Conservation (phyloP, 1,284 basidiomycete genomes). For the Psilocybe mexicana region DNA sequence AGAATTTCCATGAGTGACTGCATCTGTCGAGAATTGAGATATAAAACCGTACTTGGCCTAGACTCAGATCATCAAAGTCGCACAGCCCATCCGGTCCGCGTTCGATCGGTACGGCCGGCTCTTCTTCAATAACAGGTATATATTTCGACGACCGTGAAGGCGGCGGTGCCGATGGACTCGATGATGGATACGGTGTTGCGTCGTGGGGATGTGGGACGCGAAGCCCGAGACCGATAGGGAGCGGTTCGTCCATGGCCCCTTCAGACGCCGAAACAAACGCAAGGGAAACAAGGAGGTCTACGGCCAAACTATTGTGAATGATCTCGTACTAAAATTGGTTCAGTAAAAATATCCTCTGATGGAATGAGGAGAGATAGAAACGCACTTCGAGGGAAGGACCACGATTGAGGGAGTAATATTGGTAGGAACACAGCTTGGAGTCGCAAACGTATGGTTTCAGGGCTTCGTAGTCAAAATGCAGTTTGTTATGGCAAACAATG, state of each 20-base stretch:
- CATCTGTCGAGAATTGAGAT: neutral
- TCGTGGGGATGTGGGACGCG: conserved; percentile 39
- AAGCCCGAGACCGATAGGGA: conserved; percentile 59
- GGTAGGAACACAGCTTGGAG: conserved; percentile 59
- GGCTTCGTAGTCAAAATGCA: conserved; percentile 51
- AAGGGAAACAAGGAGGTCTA: conserved; percentile 64
- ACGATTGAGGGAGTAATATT: conserved; percentile 60
- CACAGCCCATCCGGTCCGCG: conserved; percentile 39
- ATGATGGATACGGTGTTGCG: neutral
- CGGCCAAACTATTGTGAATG: conserved; percentile 52
- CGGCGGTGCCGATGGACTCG: neutral
- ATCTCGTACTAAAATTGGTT: conserved; percentile 55
- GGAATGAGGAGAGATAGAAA: neutral
- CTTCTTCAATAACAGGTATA: neutral
- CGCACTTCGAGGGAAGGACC: conserved; percentile 64
- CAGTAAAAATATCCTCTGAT: neutral
- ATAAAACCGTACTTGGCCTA: conserved; percentile 31
- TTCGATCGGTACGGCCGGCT: conserved; percentile 5
- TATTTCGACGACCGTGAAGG: neutral
- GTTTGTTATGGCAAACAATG: conserved; percentile 60
- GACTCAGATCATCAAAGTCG: conserved; percentile 49
- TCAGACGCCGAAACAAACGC: conserved; percentile 54
- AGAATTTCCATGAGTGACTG: neutral
- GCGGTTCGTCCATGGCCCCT: conserved; percentile 50
- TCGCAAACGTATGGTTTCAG: conserved; percentile 70